Evolutionary conservation across 2,329 filamentous ascomycete genomes (phyloP).

Genomic region (Parascedosporium putredinis): DNA sequence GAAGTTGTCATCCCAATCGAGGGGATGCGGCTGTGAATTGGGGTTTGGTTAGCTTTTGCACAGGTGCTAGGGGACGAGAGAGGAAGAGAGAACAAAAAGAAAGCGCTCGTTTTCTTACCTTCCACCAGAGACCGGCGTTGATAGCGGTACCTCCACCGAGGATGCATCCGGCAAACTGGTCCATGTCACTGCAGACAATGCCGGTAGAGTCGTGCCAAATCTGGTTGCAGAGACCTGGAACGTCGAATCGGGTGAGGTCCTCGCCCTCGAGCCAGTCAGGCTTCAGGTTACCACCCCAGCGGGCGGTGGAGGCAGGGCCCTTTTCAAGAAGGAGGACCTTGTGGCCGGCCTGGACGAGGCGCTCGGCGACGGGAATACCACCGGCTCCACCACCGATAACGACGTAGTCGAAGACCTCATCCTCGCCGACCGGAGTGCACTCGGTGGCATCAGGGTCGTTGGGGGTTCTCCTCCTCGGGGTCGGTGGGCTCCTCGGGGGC

Average conservation of each 20-base stretch:
- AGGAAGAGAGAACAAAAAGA: not conserved
- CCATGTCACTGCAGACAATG: constrained; percentile 58
- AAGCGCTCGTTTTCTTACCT: constrained; percentile 19
- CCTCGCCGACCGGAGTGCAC: not conserved
- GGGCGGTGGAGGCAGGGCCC: constrained; percentile 50
- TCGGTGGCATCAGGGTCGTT: not conserved
- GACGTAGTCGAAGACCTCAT: constrained; percentile 42
- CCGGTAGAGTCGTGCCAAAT: constrained; percentile 55
- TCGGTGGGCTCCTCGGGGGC: not conserved
- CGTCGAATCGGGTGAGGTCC: constrained; percentile 59
- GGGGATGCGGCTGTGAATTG: constrained; percentile 35
- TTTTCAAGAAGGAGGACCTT: constrained; percentile 55
- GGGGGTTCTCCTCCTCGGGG: too few species aligned
- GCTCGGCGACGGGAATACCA: constrained; percentile 50
- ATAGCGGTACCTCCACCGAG: constrained; percentile 57
- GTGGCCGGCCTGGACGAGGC: constrained; percentile 46
- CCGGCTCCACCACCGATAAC: constrained; percentile 53
- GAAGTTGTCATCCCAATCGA: constrained; percentile 65
- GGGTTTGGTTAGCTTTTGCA: not conserved
- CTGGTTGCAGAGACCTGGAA: constrained; percentile 61
- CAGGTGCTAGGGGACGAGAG: too few species aligned
- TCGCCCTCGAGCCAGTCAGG: constrained; percentile 51
- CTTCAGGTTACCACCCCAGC: constrained; percentile 51
- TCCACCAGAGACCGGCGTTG: constrained; percentile 61
- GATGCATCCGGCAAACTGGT: constrained; percentile 62